Base-by-base conservation (phyloP, 2,329 filamentous ascomycete species). In the Aspergillus sergii region DNA sequence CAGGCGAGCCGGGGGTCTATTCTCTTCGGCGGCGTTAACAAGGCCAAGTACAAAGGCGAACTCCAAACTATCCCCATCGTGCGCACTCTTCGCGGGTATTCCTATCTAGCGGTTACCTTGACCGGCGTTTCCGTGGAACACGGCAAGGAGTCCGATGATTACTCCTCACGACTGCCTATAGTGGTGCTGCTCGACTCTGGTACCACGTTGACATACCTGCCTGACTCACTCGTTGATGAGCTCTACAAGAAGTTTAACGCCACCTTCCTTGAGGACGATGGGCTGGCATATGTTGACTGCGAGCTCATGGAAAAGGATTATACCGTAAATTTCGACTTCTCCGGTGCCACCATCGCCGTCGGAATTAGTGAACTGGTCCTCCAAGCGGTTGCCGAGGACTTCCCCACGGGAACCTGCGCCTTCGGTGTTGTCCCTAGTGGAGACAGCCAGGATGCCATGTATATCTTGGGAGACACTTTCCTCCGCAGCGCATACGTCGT, bases 381-480 rank as follows among this genome's bases (percentile, higher is more conserved):
- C 4, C 89, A 88, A 73, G 77, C 81, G n/a, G 73, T 86, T 4
- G 81, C 80, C 58, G n/a, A 78, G 84, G 7, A 75, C 0, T 88
- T 89, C 71, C 72, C 76, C 26, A 80, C 89, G 68, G 86, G 85
- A 61, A 85, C 87, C 10, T 93, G 90, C 67, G 80, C 89, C 41
- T 91, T 92, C 70, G 90, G 89, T 61, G 85, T 93, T 65, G 82
- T 85, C 3, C 87, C 88, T 1, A 83, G 88, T 1, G 83, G 82
- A 2, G 67, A 75, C 1, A 81, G 83, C 34, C 7, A 21, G 11
- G 19, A 51, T 19, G 26, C 48, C 14, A 32, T 51, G 84, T 84
- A n/a, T 83, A 84, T 50, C 86, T 92, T 93, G 32, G 91, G 91
- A 19, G 91, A 93, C 72, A 91, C 90, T 0, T 93, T 93, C 75